Evolutionary conservation across 106 monocot species (phyloP), one percentile per base, ranked within the genome.

Genomic region (Phalaenopsis equestris): DNA sequence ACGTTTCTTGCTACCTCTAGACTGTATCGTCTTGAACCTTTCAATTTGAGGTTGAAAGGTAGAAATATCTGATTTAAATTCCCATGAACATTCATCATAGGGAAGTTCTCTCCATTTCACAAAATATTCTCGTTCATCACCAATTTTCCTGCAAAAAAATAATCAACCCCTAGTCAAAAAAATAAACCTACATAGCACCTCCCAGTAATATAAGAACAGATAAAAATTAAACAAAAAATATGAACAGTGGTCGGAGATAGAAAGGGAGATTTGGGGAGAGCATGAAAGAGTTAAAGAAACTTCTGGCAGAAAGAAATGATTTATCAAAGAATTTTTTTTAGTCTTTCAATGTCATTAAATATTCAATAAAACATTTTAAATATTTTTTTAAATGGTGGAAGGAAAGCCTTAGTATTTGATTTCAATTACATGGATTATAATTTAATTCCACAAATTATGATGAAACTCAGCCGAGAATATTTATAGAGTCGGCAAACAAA

Each of bases 31-130:
- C 9, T 86, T 85, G 77, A 81, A 99, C 77, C 84, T 91, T 79
- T 95, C 95, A 67, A 99, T 95, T 76, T 99, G 88, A 90, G 87
- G 83, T 81, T 88, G 89, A 64, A 99, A 99, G 17, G 83, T 80
- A 82, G 91, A 93, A 82, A 99, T 93, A 67, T 99, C 95, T 3
- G 92, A 89, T 77, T 86, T 85, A 52, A 68, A 58, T 82, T 99
- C 99, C 99, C 99, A 99, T 18, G 89, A 93, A 75, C 93, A 95
- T 82, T 99, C 90, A 85, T 99, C 99, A 72, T 99, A 94, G 2
- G 86, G 80, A 84, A 99, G 93, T 45, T 99, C 99, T 79, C 93
- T 99, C 99, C 99, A 99, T 88, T 99, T 99, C 19, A 99, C 91
- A 56, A 88, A 86, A 87, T 95, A 99, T 52, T 93, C 88, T 23